Base-by-base conservation (phyloP, 2,329 filamentous ascomycete genomes). In the Colletotrichum sp. region DNA sequence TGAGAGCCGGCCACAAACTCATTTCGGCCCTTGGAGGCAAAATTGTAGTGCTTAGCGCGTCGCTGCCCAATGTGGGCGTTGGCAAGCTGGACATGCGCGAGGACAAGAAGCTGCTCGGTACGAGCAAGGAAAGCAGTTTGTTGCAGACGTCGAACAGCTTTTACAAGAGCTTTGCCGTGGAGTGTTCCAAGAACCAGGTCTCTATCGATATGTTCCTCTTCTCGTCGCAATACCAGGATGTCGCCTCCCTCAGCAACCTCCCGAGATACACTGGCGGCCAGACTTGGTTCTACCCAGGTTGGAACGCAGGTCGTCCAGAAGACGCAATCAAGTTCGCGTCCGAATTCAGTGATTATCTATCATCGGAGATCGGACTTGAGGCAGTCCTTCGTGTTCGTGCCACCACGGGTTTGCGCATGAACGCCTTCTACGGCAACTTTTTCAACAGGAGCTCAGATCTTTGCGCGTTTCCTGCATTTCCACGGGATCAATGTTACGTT, bases 141-240 rank as follows among this genome's bases (percentile, higher is more conserved):
- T 88, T 99, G 69, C 96, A 99, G 84, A 98, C 97, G 0, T 95
- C 92, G 55, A 98, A 96, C 87, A 96, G 95, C 82, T 99, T 99
- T 86, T 99, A 99, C 90, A 99, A 99, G 90, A 98, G 95, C 81
- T 99, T 99, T 82, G 97, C 97, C 1, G 97, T 99, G 5, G 97
- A 99, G 84, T 99, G 97, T 86, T 98, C 96, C 49, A 99, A 99
- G 89, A 98, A 98, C 80, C 97, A 99, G 85, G 97, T 99, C 32
- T 99, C 96, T 0, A 96, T 99, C 79, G 96, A 98, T 84, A 98
- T 98, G 96, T 98, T 98, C 88, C 89, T 98, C 67, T 98, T 98
- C 87, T 97, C 95, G 6, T 96, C 95, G 19, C 95, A 97, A 83
- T 98, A 99, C 85, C 97, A 99, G 86, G 97, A 99, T 83, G 97